Percentiles rank a stretch among this genome's conserved stretches.
Conservation (phyloP, 352 stramenopile species). For the Halophytophthora polymorphica region DNA sequence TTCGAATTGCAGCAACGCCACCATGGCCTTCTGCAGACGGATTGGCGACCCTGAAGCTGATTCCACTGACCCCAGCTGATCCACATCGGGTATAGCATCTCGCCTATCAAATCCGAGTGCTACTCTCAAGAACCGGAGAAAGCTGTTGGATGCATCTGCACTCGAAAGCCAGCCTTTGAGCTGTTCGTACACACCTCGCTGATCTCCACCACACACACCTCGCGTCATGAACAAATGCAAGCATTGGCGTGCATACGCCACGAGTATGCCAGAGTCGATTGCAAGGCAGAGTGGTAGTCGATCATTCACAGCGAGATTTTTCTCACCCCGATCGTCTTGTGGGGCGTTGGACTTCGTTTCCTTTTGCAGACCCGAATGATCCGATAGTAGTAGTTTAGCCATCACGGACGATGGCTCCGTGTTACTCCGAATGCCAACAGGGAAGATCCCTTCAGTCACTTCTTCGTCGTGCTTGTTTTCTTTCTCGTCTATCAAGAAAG, state of each 20-base stretch:
- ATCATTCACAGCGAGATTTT: conserved; percentile 10
- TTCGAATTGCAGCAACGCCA: conserved; percentile 13
- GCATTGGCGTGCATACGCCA: conserved; percentile 29
- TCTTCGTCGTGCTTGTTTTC: conserved; percentile 19
- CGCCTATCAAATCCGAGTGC: conserved; percentile 21
- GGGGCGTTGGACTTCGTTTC: neutral
- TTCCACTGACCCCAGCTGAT: neutral
- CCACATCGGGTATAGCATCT: conserved; percentile 17
- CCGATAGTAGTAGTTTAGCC: neutral
- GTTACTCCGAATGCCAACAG: conserved; percentile 1
- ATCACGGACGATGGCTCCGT: neutral
- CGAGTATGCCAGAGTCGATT: conserved; percentile 24
- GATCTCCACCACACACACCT: conserved; percentile 4
- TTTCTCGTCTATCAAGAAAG: conserved; percentile 19
- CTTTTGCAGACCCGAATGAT: neutral
- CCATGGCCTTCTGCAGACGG: conserved; percentile 12
- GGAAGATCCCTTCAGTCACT: conserved; percentile 15
- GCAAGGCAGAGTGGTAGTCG: conserved; percentile 27
- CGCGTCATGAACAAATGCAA: conserved; percentile 26
- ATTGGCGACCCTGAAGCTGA: conserved; percentile 9
- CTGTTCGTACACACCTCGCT: conserved; percentile 11
- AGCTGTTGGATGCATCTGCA: conserved; percentile 6
- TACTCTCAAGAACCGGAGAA: conserved; percentile 26
- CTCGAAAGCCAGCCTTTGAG: conserved; percentile 17
- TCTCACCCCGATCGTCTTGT: neutral